A percentile compares a stretch with the other conserved stretches of the same genome.
These are phyloP conservation scores for Leishmania gerbilli DNA, from an alignment of 208 protist genomes.

Conservation along the genomic window DNA sequence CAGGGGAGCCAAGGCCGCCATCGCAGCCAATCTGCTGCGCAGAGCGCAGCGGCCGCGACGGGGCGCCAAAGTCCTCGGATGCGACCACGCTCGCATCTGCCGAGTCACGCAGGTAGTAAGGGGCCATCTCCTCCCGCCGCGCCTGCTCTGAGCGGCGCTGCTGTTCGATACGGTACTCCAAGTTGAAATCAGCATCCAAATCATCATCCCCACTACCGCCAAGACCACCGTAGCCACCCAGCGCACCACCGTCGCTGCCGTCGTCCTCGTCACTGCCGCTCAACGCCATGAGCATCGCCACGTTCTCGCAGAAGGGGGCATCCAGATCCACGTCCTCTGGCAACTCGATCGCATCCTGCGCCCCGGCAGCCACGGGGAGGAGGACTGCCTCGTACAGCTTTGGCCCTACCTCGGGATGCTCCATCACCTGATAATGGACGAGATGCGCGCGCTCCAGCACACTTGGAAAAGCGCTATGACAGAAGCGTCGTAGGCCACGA, in stretches of 20 bases:
- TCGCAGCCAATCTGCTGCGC: constrained; percentile 15
- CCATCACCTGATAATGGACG: constrained; percentile 45
- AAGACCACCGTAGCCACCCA: neutral
- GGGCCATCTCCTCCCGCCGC: constrained; percentile 58
- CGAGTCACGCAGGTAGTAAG: constrained; percentile 75
- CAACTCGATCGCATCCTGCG: constrained; percentile 58
- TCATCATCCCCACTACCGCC: constrained; percentile 11
- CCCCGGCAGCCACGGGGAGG: constrained; percentile 52
- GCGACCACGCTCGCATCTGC: neutral
- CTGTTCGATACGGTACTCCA: constrained; percentile 55
- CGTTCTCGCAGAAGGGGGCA: constrained; percentile 60
- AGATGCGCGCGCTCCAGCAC: constrained; percentile 74
- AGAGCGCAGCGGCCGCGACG: constrained; percentile 2
- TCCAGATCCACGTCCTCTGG: constrained; percentile 64
- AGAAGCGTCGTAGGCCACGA: constrained; percentile 45
- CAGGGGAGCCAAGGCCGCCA: neutral
- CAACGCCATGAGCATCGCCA: constrained; percentile 48
- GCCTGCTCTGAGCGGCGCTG: constrained; percentile 44
- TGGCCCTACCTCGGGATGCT: constrained; percentile 37
- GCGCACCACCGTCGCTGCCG: constrained; percentile 12
- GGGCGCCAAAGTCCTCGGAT: neutral
- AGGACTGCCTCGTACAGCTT: constrained; percentile 63
- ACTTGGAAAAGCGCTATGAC: constrained; percentile 53
- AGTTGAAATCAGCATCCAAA: constrained; percentile 34
- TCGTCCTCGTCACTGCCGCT: constrained; percentile 55